Percentiles rank a stretch among this genome's conserved stretches.
These are phyloP conservation scores for Mycena citricolor DNA, from an alignment of 1,284 basidiomycete genomes.

Conservation along the genomic window DNA sequence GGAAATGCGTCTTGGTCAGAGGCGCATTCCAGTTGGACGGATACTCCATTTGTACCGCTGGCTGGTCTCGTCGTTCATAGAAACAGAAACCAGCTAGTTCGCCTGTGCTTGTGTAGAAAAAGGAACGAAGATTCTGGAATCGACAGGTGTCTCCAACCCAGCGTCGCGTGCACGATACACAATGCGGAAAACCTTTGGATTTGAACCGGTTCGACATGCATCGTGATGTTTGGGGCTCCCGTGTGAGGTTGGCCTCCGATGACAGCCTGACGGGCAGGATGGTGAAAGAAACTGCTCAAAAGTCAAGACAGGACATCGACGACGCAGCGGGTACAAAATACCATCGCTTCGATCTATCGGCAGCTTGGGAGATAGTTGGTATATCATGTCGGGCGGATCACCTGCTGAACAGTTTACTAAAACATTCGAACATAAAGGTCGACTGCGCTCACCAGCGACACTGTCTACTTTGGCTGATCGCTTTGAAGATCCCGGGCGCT, in stretches of 20 bases:
- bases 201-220: constrained; percentile 80
- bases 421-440: too few relatives aligned
- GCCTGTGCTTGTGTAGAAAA: constrained; percentile 59
- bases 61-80: constrained; percentile 53
- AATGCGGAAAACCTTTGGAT: constrained; percentile 67
- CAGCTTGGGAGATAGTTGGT: too few relatives aligned
- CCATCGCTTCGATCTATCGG: too few relatives aligned
- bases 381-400: too few relatives aligned
- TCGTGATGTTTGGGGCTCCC: constrained; percentile 67
- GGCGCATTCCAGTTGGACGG: constrained; percentile 65
- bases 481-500: too few relatives aligned
- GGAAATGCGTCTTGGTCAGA: constrained; percentile 48
- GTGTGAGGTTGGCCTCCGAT: neutral
- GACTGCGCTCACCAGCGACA: too few relatives aligned
- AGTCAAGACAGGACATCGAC: too few relatives aligned
- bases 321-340: too few relatives aligned
- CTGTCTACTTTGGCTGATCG: too few relatives aligned
- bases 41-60: constrained; percentile 67
- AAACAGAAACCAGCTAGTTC: constrained; percentile 67
- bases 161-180: constrained; percentile 76
- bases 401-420: too few relatives aligned
- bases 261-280: too few relatives aligned
- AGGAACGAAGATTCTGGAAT: constrained; percentile 75
- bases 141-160: constrained; percentile 83
- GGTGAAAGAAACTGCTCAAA: too few relatives aligned